Conservation (phyloP, 164 flowering plant genomes). For the Magnolia changhungtana region DNA sequence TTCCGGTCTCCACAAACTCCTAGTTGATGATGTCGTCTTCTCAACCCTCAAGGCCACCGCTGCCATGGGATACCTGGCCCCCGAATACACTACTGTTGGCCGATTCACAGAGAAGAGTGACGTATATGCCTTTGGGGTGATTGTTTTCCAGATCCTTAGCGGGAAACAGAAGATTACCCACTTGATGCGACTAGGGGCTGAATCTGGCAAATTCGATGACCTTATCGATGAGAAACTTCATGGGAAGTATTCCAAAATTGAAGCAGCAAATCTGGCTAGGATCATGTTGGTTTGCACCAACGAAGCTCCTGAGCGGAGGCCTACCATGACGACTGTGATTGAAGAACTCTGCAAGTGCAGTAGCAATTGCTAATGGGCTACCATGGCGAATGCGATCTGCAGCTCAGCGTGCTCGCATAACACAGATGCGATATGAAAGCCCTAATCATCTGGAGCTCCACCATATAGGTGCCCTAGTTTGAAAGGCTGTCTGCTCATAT, state of each 20-base stretch:
- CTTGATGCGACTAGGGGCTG: conserved; percentile 43
- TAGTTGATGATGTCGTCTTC: conserved; percentile 84
- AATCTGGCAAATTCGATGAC: conserved; percentile 46
- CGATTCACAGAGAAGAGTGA: conserved; percentile 88
- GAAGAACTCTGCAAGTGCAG: conserved; percentile 40
- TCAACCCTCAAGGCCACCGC: conserved; percentile 84
- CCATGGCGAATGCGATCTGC: too few relatives aligned
- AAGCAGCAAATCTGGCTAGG: conserved; percentile 56
- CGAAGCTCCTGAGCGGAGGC: conserved; percentile 63
- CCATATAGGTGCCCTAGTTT: background rate
- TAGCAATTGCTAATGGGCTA: background rate
- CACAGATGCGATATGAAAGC: too few relatives aligned
- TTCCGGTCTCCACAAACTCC: conserved; percentile 77
- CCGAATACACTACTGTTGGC: conserved; percentile 86
- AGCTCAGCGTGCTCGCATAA: too few relatives aligned
- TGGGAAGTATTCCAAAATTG: conserved; percentile 54
- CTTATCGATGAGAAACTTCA: conserved; percentile 61
- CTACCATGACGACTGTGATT: conserved; percentile 54
- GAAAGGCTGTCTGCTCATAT: too few relatives aligned
- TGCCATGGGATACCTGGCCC: conserved; percentile 96
- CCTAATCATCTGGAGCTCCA: too few relatives aligned
- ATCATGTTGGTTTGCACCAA: conserved; percentile 69
- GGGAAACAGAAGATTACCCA: conserved; percentile 56
- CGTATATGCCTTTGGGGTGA: conserved; percentile 85
- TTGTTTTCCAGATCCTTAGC: conserved; percentile 66